These are phyloP conservation scores for Hymenoscyphus repandus DNA, from an alignment of 2,329 filamentous ascomycete genomes.

Conservation along the genomic window DNA sequence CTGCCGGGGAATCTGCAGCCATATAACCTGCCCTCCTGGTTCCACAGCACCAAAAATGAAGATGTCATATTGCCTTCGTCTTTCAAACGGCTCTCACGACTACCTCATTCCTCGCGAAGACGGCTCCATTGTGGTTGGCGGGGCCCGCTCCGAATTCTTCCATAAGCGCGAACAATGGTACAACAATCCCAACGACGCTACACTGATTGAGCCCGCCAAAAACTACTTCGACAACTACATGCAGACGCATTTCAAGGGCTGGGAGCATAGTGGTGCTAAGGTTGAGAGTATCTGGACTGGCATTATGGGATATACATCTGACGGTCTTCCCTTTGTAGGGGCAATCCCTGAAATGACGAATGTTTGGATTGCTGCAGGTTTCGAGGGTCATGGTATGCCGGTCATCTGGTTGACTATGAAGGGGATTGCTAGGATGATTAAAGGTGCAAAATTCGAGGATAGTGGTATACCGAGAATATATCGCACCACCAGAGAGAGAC, in stretches of 20 bases:
- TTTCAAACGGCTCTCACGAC: conserved; percentile 53
- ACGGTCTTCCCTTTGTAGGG: conserved; percentile 41
- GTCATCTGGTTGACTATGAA: conserved; percentile 4
- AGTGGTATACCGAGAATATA: conserved; percentile 1
- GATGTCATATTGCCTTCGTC: conserved; percentile 5
- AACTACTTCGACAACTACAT: conserved; percentile 45
- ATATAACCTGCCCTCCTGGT: conserved; percentile 15
- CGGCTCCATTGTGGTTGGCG: conserved; percentile 35
- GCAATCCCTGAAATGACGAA: conserved; percentile 35
- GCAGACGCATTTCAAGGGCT: conserved; percentile 43
- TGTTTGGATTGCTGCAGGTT: conserved; percentile 43
- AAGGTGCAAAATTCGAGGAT: not conserved
- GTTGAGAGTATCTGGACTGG: conserved; percentile 27
- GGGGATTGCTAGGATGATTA: not conserved
- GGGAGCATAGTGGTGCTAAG: conserved; percentile 39
- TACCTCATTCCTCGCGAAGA: conserved; percentile 29
- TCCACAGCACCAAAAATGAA: not conserved
- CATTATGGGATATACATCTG: conserved; percentile 38
- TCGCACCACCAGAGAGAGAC: not conserved
- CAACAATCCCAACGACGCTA: conserved; percentile 40
- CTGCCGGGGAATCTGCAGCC: conserved; percentile 33
- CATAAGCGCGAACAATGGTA: conserved; percentile 37
- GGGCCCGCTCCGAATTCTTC: conserved; percentile 34
- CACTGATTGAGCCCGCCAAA: conserved; percentile 37
- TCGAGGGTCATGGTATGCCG: conserved; percentile 48